Percentiles rank a stretch among this genome's conserved stretches.
Conservation (phyloP, 371 early-diverging fungal species). For the Capniomyces stellatus region DNA sequence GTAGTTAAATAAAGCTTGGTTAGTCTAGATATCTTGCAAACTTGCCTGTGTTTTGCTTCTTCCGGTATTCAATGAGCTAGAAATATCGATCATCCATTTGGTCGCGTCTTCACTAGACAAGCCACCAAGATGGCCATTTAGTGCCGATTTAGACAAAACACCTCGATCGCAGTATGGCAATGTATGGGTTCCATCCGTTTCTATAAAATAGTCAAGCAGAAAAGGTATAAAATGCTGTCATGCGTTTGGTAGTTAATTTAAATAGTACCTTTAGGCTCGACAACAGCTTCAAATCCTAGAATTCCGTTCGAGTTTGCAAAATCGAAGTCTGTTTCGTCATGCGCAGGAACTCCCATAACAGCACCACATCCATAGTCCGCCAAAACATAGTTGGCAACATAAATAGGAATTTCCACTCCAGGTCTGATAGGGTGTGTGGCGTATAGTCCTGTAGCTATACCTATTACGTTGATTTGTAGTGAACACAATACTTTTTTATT, state of each 20-base stretch:
- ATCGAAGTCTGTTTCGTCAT: constrained; percentile 57
- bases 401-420: constrained; percentile 42
- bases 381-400: constrained; percentile 57
- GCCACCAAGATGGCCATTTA: constrained; percentile 18
- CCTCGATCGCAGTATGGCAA: constrained; percentile 33
- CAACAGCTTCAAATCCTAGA: constrained; percentile 22
- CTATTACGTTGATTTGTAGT: too few relatives aligned
- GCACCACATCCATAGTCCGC: constrained; percentile 69
- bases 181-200: constrained; percentile 2
- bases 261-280: constrained; percentile 20
- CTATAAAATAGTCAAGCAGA: too few relatives aligned
- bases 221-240: too few relatives aligned
- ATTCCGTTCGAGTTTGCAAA: constrained; percentile 38
- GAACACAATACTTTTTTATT: too few relatives aligned
- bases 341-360: constrained; percentile 76
- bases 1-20: neutral
- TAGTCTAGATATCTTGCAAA: neutral
- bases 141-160: constrained; percentile 18
- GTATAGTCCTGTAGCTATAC: constrained; percentile 45
- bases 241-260: constrained; percentile 8
- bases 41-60: neutral
- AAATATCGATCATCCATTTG: constrained; percentile 34
- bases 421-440: constrained; percentile 43
- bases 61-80: constrained; percentile 12
- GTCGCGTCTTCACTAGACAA: constrained; percentile 30